Conservation (phyloP, 2,329 filamentous ascomycete genomes). For the Aspergillus pseudotamarii region DNA sequence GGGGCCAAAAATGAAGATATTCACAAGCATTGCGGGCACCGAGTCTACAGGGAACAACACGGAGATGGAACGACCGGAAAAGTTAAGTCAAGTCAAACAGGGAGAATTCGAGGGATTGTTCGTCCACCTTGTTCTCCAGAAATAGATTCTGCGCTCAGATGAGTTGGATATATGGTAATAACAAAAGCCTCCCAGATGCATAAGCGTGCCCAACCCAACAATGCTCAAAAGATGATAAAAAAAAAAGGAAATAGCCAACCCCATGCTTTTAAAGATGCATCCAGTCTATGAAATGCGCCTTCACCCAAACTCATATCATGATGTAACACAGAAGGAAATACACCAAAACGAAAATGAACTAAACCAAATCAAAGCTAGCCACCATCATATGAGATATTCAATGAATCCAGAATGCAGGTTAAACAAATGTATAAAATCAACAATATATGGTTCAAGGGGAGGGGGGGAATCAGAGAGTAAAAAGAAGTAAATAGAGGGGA, state of each 20-base stretch:
- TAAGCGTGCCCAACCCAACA: slow-evolving; percentile 26
- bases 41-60: background rate
- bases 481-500: slow-evolving; percentile 4
- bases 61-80: background rate
- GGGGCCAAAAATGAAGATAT: slow-evolving; percentile 1
- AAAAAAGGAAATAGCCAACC: slow-evolving; percentile 22
- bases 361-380: slow-evolving; percentile 5
- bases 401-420: slow-evolving; percentile 13
- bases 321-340: slow-evolving; percentile 22
- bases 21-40: background rate
- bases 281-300: slow-evolving; percentile 41
- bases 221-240: slow-evolving; percentile 26
- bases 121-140: background rate
- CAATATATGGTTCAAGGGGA: background rate
- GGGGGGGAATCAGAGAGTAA: slow-evolving; percentile 1
- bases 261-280: slow-evolving; percentile 39
- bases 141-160: slow-evolving; percentile 16
- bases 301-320: slow-evolving; percentile 29
- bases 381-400: background rate
- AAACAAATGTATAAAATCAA: slow-evolving; percentile 25
- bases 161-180: slow-evolving; percentile 20
- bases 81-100: background rate
- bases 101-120: background rate
- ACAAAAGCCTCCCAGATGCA: slow-evolving; percentile 41
- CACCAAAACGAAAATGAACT: slow-evolving; percentile 8